These are phyloP conservation scores for Ganoderma boninense DNA, from an alignment of 1,284 basidiomycete species.

Conservation along the genomic window DNA sequence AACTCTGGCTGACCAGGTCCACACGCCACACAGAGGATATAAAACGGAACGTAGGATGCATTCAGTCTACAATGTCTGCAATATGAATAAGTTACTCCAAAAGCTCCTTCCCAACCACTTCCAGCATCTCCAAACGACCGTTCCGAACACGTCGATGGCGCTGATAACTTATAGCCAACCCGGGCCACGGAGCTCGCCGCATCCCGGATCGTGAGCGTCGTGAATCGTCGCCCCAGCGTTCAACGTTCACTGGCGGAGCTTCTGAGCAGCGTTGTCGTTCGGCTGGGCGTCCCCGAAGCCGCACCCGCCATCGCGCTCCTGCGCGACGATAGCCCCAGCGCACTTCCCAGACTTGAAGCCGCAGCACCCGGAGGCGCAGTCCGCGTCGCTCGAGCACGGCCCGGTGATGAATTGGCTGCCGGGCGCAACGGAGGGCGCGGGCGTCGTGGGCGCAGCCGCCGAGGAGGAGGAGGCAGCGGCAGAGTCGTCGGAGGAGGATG, in stretches of 20 bases:
- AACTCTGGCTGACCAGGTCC: neutral
- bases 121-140: constrained; percentile 16
- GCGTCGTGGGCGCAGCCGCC: constrained; percentile 1
- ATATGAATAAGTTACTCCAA: constrained; percentile 20
- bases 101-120: constrained; percentile 13
- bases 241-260: constrained; percentile 12
- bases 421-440: constrained; percentile 6
- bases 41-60: constrained; percentile 6
- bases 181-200: neutral
- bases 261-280: constrained; percentile 22
- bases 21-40: neutral
- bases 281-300: constrained; percentile 23
- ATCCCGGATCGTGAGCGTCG: neutral
- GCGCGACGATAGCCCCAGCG: constrained; percentile 24
- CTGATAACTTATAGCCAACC: neutral
- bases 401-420: constrained; percentile 26
- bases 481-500: neutral
- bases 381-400: constrained; percentile 22
- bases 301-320: constrained; percentile 26
- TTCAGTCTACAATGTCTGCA: constrained; percentile 22
- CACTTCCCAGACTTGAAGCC: constrained; percentile 26
- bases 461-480: neutral
- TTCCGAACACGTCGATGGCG: neutral
- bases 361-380: constrained; percentile 25
- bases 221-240: neutral